These are phyloP conservation scores for Metarhizium guizhouense DNA, from an alignment of 2,329 filamentous ascomycete species.

Conservation along the genomic window DNA sequence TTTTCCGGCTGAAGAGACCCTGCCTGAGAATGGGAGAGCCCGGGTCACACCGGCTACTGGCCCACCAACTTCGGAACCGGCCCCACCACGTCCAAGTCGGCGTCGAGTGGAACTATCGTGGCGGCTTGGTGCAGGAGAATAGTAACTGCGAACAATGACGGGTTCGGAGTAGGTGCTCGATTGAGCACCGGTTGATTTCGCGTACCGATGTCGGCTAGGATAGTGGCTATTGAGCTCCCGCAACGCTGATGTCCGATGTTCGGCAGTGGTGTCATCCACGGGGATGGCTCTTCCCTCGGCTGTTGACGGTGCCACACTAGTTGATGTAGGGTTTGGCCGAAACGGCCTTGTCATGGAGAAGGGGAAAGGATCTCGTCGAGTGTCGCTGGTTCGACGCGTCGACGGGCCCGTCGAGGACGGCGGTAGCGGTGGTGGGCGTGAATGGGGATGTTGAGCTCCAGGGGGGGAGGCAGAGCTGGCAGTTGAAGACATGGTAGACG, in stretches of 20 bases:
- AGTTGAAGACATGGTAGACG: constrained; percentile 2
- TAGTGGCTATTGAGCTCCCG: constrained; percentile 51
- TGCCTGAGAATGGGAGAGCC: constrained; percentile 23
- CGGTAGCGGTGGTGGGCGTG: constrained; percentile 8
- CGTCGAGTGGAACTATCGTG: constrained; percentile 21
- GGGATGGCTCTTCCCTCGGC: constrained; percentile 47
- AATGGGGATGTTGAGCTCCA: constrained; percentile 9
- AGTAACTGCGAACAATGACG: constrained; percentile 58
- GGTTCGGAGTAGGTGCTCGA: constrained; percentile 54
- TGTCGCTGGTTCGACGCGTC: constrained; percentile 16
- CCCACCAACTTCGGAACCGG: constrained; percentile 18
- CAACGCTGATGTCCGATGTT: constrained; percentile 50
- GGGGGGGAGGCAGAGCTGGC: constrained; percentile 10
- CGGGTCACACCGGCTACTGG: constrained; percentile 20
- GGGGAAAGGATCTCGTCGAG: constrained; percentile 30
- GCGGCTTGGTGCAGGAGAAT: constrained; percentile 32
- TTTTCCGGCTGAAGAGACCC: constrained; percentile 24
- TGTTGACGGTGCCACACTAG: constrained; percentile 44
- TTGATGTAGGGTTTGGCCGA: constrained; percentile 40
- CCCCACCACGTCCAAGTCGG: constrained; percentile 19
- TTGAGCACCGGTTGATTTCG: constrained; percentile 46
- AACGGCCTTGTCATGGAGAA: constrained; percentile 40
- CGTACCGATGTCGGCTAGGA: constrained; percentile 46
- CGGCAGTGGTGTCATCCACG: constrained; percentile 45
- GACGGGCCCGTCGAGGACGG: constrained; percentile 15